These are phyloP conservation scores for Xerocomus potaroensis DNA, from an alignment of 768 basidiomycete genomes.

Conservation along the genomic window DNA sequence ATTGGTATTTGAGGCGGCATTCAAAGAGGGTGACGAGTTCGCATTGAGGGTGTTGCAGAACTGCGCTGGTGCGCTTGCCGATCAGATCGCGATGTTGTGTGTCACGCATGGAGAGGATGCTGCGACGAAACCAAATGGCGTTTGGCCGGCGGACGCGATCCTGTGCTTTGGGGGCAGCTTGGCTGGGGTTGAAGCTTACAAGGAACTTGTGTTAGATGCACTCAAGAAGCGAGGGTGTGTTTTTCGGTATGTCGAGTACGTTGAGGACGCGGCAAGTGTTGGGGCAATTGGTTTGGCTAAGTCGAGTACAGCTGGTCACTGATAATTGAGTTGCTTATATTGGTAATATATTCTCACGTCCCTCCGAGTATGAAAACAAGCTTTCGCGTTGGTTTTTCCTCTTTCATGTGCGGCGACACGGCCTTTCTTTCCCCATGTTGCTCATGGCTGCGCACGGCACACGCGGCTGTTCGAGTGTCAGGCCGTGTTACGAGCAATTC, in stretches of 20 bases:
- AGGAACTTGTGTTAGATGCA: constrained; percentile 49
- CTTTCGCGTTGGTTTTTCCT: not conserved
- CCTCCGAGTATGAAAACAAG: not conserved
- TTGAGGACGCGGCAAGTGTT: constrained; percentile 62
- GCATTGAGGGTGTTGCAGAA: constrained; percentile 55
- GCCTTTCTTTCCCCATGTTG: constrained; percentile 85
- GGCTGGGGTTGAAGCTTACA: constrained; percentile 58
- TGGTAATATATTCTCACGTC: constrained; percentile 19
- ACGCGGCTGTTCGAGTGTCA: constrained; percentile 89
- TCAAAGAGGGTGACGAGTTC: constrained; percentile 61
- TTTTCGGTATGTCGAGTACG: constrained; percentile 61
- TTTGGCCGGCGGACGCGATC: constrained; percentile 53
- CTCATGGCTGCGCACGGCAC: constrained; percentile 63
- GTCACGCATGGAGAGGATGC: constrained; percentile 36
- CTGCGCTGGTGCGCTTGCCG: constrained; percentile 52
- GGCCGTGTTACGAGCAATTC: constrained; percentile 67
- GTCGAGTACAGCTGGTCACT: not conserved
- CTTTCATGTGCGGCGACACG: constrained; percentile 76
- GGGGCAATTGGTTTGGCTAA: constrained; percentile 58
- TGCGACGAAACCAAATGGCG: constrained; percentile 30
- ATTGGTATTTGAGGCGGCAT: constrained; percentile 74
- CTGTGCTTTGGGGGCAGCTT: constrained; percentile 80
- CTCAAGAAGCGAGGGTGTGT: constrained; percentile 54
- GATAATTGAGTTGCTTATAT: constrained; percentile 11
- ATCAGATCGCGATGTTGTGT: constrained; percentile 50